Evolutionary conservation across 2,329 filamentous ascomycete species (phyloP), one percentile per base, ranked within the genome.

Genomic region (Coniochaeta prunicola): DNA sequence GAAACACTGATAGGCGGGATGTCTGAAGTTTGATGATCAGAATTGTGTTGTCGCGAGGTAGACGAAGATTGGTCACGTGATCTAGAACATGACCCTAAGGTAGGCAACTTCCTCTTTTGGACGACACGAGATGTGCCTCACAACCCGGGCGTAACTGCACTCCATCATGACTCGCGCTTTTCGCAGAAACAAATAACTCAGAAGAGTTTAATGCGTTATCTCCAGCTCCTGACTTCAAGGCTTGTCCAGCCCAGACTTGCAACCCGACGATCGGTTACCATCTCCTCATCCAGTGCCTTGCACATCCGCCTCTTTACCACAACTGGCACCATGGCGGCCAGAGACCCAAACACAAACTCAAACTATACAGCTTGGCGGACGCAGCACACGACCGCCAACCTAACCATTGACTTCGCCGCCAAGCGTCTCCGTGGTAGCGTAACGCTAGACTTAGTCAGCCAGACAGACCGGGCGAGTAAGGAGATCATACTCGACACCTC

Each of bases 361-460:
- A 97, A 97, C 78, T 97, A 97, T 75, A 86, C 90, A 73, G 86
- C 88, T 59, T 97, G 91, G 86, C 80, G 84, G 61, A 96, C 91
- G 19, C 86, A 82, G 70, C 92, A 97, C 76, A 94, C 91, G 21
- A 87, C 84, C 21, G 89, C 90, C 59, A 86, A 89, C 72, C 85
- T 97, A 68, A 85, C 86, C 65, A 87, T 97, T 66, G 86, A 96
- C 68, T 99, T 97, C 71, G 83, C 89, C 61, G 80, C 85, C 69
- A 90, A 91, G 77, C 81, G 83, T 58, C 81, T 97, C 63, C 83
- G 82, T 61, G 94, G 94, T 26, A 87, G 83, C 63, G 91, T 97
- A 26, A 77, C 85, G 38, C 80, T 97, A 61, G 85, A 85, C 65
- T 78, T 97, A 45, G 87, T 91, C 73, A 91, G 88, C 26, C 81